Evolutionary conservation across 331 rosid genomes (phyloP).

Genomic region (Ulmus americana): DNA sequence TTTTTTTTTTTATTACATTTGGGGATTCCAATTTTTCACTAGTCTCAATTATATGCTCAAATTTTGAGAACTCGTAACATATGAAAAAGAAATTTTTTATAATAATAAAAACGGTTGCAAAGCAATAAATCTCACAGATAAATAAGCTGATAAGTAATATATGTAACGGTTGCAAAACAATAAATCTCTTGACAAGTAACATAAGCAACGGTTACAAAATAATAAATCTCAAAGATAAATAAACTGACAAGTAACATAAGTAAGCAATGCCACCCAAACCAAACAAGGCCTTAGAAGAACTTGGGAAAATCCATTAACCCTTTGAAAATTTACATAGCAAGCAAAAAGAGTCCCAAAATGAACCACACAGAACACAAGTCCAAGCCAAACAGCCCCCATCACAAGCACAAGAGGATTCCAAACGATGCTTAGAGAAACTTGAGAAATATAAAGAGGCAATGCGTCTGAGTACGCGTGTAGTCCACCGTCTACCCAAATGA

Average conservation of each 20-base stretch:
- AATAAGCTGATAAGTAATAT: no score
- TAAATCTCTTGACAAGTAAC: no score
- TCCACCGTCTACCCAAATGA: constrained; percentile 63
- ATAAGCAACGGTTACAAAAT: no score
- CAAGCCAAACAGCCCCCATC: constrained; percentile 27
- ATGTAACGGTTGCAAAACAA: no score
- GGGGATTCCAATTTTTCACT: no score
- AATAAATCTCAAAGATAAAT: constrained; percentile 16
- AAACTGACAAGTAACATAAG: constrained; percentile 24
- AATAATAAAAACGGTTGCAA: no score
- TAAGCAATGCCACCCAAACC: constrained; percentile 33
- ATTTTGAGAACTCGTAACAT: no score
- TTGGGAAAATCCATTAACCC: constrained; percentile 43
- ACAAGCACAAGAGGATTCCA: constrained; percentile 52
- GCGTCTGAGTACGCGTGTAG: constrained; percentile 31
- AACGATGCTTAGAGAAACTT: constrained; percentile 31
- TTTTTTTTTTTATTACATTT: no score
- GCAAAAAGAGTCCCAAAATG: constrained; percentile 32
- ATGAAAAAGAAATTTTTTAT: no score
- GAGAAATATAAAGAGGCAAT: constrained; percentile 34
- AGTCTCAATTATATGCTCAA: no score
- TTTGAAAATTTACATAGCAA: constrained; percentile 13
- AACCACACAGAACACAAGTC: constrained; percentile 18
- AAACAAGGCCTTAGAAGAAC: constrained; percentile 44
- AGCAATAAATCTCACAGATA: no score